Evolutionary conservation across 495 filamentous ascomycete species (phyloP).

Genomic region (Opeltia flavorubescens): DNA sequence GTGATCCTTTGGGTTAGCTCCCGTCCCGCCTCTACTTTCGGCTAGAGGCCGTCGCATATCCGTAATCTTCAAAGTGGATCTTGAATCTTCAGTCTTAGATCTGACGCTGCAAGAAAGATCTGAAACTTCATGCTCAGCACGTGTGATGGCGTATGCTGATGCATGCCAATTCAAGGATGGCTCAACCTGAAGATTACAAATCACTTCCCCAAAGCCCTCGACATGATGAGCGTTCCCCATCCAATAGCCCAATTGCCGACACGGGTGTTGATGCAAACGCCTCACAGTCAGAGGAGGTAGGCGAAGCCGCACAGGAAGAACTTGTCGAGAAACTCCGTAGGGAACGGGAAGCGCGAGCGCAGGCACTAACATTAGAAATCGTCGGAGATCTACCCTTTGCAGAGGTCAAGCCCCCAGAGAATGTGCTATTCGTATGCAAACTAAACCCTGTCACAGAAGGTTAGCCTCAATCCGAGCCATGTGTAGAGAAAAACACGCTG

Average conservation of each 20-base stretch:
- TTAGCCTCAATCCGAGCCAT: constrained; percentile 15
- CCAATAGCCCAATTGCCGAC: not conserved
- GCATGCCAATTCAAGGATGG: too few species aligned
- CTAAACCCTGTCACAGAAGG: constrained; percentile 88
- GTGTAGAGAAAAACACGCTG: not conserved
- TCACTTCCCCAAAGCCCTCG: not conserved
- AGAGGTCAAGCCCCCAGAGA: constrained; percentile 95
- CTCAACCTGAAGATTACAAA: too few species aligned
- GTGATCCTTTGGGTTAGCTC: too few species aligned
- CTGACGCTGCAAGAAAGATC: too few species aligned
- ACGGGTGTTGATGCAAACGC: not conserved
- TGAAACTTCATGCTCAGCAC: too few species aligned
- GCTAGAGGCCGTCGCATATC: too few species aligned
- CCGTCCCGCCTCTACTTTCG: too few species aligned
- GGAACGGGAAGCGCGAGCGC: constrained; percentile 84
- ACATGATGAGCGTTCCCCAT: not conserved
- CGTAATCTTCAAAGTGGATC: too few species aligned
- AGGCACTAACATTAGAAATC: constrained; percentile 92
- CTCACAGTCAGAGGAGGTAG: constrained; percentile 23
- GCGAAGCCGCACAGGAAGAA: constrained; percentile 65
- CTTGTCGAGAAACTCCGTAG: constrained; percentile 64
- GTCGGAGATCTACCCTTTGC: constrained; percentile 96
- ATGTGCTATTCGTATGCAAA: constrained; percentile 96
- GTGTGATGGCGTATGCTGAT: too few species aligned
- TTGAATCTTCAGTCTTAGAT: too few species aligned